Base-by-base conservation (phyloP, 1,284 basidiomycete species). In the Ceratobasidium papillatum region DNA sequence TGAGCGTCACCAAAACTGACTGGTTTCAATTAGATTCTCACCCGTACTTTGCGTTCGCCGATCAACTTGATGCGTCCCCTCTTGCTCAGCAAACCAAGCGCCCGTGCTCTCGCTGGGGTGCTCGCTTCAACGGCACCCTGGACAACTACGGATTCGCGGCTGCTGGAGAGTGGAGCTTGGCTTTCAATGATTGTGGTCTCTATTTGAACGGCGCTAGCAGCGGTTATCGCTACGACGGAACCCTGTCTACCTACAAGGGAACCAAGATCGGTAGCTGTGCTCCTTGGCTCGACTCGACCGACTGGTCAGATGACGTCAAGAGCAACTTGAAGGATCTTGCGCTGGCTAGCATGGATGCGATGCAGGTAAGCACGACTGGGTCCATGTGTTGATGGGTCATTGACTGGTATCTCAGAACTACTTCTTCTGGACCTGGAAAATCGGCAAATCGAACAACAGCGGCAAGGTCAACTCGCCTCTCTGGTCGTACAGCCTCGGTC, bases 401-500 rank as follows among this genome's bases (percentile, higher is more conserved):
- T 63, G 7, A 47, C 47, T 38, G 2, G 51, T n/a, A 14, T 14
- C 34, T 88, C 82, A 85, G 74, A 85, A 90, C 78, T 89, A 84
- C 80, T 90, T 88, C 83, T 90, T 88, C 83, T 86, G 86, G 86
- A 86, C 85, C 25, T 87, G 85, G 84, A 85, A 93, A 88, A 90
- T 96, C 78, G 94, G 90, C 56, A 87, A 90, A 79, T 92, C 84
- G 25, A 81, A 87, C 1, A 84, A 84, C 3, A 84, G 87, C 12
- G 88, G 88, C 75, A 84, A 81, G 22, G 88, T 93, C 11, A 85
- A 88, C 79, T 83, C 92, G 1, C 92, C 93, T 25, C 84, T 91
- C 45, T 93, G 95, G 95, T 91, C 92, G 49, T 95, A 95, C 84
- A 82, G 90, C 78, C 90, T 94, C 75, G 95, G 95, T 45, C 85